Evolutionary conservation across 2,329 filamentous ascomycete genomes (phyloP).

Genomic region (Ascocoryne sarcoides): DNA sequence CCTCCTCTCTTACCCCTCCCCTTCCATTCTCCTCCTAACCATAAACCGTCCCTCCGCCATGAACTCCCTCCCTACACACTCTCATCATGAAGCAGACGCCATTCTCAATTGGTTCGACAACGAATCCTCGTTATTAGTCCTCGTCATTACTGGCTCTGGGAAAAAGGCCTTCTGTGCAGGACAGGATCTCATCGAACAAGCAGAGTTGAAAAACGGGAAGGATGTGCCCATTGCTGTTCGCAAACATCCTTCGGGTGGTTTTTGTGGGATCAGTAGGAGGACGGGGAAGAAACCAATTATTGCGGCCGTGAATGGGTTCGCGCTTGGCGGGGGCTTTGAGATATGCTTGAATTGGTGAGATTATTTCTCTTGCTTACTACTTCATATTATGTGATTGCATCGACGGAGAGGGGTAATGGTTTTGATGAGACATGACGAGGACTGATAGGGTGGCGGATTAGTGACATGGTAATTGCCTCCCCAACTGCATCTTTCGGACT

Average conservation of each 20-base stretch:
- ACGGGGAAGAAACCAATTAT: conserved; percentile 66
- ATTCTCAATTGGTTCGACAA: conserved; percentile 47
- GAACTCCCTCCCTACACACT: conserved; percentile 36
- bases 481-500: conserved; percentile 55
- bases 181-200: conserved; percentile 56
- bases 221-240: conserved; percentile 22
- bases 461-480: conserved; percentile 61
- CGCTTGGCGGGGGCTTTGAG: conserved; percentile 69
- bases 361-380: not conserved
- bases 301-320: conserved; percentile 69
- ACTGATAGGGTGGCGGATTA: no score
- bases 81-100: not conserved
- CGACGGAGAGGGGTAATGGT: no score
- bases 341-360: conserved; percentile 47
- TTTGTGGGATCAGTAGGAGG: conserved; percentile 59
- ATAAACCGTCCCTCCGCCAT: conserved; percentile 43
- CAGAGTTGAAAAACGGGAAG: conserved; percentile 32
- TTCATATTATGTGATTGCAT: not conserved
- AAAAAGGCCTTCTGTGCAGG: conserved; percentile 58
- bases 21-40: conserved; percentile 49
- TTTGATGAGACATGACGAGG: no score
- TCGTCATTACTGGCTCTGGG: conserved; percentile 54
- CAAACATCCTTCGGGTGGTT: conserved; percentile 36
- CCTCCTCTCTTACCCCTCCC: conserved; percentile 36
- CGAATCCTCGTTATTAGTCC: conserved; percentile 50